These are phyloP conservation scores for Apocynum venetum DNA, from an alignment of 257 asterid genomes.

Conservation along the genomic window DNA sequence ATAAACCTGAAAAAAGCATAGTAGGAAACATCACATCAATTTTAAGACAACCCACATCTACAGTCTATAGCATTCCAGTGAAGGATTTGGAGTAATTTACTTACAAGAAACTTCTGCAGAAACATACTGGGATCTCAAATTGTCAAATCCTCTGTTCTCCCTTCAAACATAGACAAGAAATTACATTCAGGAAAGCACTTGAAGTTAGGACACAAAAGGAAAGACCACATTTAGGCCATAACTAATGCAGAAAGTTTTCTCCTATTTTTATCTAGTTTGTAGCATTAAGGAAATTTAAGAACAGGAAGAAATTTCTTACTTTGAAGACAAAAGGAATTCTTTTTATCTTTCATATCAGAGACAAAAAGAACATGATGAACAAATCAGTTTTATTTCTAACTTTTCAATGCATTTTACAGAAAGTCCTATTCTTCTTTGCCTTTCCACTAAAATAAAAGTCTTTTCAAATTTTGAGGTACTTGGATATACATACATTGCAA, in stretches of 20 bases:
- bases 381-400: neutral
- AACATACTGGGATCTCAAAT: conserved; percentile 36
- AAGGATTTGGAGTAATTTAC: conserved; percentile 27
- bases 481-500: neutral
- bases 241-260: neutral
- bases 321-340: neutral
- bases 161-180: conserved; percentile 31
- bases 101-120: conserved; percentile 56
- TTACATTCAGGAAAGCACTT: neutral
- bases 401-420: neutral
- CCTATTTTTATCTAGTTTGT: neutral
- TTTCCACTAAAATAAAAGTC: neutral
- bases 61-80: neutral
- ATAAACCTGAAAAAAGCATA: conserved; percentile 43
- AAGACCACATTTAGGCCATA: neutral
- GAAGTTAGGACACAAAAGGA: neutral
- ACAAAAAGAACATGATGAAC: neutral
- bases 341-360: neutral
- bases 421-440: neutral
- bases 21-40: conserved; percentile 5
- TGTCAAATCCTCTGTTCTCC: conserved; percentile 33
- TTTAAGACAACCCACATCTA: neutral
- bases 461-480: neutral
- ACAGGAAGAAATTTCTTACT: neutral
- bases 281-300: neutral